Evolutionary conservation across 2,329 filamentous ascomycete species (phyloP).

Genomic region (Sarocladium kiliense): DNA sequence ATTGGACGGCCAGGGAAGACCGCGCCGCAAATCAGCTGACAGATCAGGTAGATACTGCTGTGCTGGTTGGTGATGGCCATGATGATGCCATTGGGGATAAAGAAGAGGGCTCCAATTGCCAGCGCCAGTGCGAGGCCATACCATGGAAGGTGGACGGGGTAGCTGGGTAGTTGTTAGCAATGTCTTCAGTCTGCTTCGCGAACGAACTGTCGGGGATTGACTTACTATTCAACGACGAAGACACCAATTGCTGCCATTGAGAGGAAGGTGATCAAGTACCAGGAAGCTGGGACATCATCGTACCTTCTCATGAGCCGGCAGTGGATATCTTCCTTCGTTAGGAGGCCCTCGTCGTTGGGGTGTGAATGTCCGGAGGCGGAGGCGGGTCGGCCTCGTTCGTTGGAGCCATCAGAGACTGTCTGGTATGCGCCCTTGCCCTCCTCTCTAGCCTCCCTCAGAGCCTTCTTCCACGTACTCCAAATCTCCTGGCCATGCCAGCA

Average conservation of each 20-base stretch:
- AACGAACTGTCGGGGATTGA: conserved; percentile 15
- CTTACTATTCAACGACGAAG: conserved; percentile 79
- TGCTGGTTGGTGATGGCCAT: conserved; percentile 92
- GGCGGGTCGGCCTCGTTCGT: conserved; percentile 11
- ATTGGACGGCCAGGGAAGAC: conserved; percentile 81
- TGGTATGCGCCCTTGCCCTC: conserved; percentile 48
- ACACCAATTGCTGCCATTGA: conserved; percentile 75
- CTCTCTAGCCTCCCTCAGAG: conserved; percentile 57
- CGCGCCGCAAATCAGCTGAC: conserved; percentile 76
- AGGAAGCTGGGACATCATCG: conserved; percentile 72
- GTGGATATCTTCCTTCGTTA: conserved; percentile 75
- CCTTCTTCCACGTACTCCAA: conserved; percentile 67
- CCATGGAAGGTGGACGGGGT: conserved; percentile 79
- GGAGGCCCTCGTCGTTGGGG: conserved; percentile 46
- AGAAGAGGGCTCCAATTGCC: conserved; percentile 71
- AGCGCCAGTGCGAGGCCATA: conserved; percentile 78
- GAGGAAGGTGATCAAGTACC: conserved; percentile 73
- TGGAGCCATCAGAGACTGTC: conserved; percentile 30
- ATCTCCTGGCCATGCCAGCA: conserved; percentile 86
- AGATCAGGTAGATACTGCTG: conserved; percentile 80
- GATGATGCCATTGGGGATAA: conserved; percentile 87
- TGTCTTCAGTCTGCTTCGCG: neutral
- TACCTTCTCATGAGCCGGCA: conserved; percentile 80
- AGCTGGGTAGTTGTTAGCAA: conserved; percentile 39
- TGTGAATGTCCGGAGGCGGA: conserved; percentile 26